Percentiles rank a stretch among this genome's conserved stretches.
phyloP scores from a whole-genome alignment of 371 early-diverging fungal species.

The Actinomucor elegans region DNA sequence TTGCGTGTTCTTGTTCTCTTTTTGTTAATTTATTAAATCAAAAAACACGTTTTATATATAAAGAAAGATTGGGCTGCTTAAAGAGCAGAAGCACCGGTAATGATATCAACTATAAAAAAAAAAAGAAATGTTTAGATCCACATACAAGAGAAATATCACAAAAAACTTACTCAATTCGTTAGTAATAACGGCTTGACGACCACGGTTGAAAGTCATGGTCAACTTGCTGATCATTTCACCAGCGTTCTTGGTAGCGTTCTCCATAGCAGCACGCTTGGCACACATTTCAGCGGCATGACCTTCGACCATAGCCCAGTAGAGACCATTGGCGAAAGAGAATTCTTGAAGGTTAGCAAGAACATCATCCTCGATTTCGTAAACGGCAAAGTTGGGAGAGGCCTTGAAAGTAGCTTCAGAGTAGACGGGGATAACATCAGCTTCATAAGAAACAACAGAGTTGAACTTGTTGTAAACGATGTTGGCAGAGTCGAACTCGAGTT shows the following conservation, averaged over 20 bases:
- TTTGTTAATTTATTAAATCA: too few species aligned
- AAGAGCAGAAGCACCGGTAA: slow-evolving; percentile 92
- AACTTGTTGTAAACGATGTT: slow-evolving; percentile 93
- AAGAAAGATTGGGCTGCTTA: too few species aligned
- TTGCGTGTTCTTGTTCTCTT: too few species aligned
- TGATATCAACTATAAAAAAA: slow-evolving; percentile 76
- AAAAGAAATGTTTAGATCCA: background rate
- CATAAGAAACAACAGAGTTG: slow-evolving; percentile 92
- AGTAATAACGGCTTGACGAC: slow-evolving; percentile 96
- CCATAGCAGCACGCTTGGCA: slow-evolving; percentile 98
- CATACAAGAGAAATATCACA: background rate
- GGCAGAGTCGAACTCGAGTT: slow-evolving; percentile 70
- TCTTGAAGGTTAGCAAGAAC: slow-evolving; percentile 89
- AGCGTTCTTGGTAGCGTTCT: slow-evolving; percentile 99
- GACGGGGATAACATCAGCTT: slow-evolving; percentile 68
- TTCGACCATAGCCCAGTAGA: slow-evolving; percentile 96
- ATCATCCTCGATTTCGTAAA: slow-evolving; percentile 91
- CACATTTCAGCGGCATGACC: slow-evolving; percentile 97
- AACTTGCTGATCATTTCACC: slow-evolving; percentile 78
- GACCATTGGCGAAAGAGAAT: slow-evolving; percentile 90
- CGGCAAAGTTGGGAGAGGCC: slow-evolving; percentile 83
- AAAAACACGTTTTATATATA: too few species aligned
- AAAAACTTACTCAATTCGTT: slow-evolving; percentile 81
- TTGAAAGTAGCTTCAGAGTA: slow-evolving; percentile 73
- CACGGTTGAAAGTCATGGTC: slow-evolving; percentile 90